Conservation (phyloP, 192 early-diverging fungal genomes). For the Coemansia sp. region DNA sequence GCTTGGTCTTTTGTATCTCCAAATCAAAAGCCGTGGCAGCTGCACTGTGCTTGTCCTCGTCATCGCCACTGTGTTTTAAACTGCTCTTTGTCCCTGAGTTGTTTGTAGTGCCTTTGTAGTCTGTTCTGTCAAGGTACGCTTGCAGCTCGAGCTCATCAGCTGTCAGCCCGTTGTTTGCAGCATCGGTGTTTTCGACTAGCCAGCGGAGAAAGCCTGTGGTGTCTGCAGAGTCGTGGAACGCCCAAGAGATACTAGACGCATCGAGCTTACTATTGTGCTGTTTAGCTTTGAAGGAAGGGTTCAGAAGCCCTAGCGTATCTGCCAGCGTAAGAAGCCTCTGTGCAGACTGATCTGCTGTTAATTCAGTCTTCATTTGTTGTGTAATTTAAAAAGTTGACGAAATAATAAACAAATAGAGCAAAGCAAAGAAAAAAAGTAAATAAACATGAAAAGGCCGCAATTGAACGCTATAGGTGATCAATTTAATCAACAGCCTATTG, state of each 20-base stretch:
- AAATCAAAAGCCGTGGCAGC: slow-evolving; percentile 28
- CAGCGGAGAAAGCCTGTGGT: slow-evolving; percentile 37
- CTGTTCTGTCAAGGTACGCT: slow-evolving; percentile 30
- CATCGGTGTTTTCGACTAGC: slow-evolving; percentile 34
- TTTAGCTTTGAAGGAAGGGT: not conserved
- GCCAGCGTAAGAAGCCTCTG: slow-evolving; percentile 30
- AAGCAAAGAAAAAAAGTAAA: slow-evolving; percentile 5
- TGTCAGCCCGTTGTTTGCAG: slow-evolving; percentile 26
- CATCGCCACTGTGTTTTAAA: not conserved
- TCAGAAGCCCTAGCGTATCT: slow-evolving; percentile 15
- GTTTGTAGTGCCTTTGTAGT: slow-evolving; percentile 2
- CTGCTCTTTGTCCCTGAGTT: not conserved
- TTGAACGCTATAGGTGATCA: not conserved
- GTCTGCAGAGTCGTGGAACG: slow-evolving; percentile 43
- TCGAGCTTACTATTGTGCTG: slow-evolving; percentile 6
- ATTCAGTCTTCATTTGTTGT: slow-evolving; percentile 10
- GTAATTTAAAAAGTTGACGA: slow-evolving; percentile 9
- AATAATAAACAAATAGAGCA: slow-evolving; percentile 8
- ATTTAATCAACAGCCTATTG: too few relatives aligned
- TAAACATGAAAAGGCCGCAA: not conserved
- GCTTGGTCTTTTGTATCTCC: not conserved
- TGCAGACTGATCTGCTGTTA: slow-evolving; percentile 35
- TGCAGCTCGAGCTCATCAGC: slow-evolving; percentile 37
- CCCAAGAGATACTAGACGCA: slow-evolving; percentile 48
- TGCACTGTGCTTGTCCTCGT: not conserved